Percentiles rank a stretch among this genome's conserved stretches.
Evolutionary conservation across 768 basidiomycete genomes (phyloP).

Genomic region (Suillus cothurnatus): DNA sequence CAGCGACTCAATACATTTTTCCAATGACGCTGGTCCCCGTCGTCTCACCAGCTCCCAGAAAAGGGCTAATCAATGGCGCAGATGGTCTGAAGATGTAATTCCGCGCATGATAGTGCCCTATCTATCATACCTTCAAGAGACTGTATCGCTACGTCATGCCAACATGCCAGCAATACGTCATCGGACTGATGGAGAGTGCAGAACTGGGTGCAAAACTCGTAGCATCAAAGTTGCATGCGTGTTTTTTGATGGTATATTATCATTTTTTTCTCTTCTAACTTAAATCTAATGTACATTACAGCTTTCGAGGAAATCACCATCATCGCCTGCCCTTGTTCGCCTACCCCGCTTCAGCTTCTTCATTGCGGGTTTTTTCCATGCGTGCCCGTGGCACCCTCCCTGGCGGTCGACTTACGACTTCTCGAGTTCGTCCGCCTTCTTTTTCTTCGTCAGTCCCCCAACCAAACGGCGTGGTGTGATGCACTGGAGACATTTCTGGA

Average conservation of each 20-base stretch:
- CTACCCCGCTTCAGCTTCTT: constrained; percentile 27
- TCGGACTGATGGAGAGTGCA: not conserved
- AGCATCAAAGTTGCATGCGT: constrained; percentile 7
- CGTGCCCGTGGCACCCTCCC: constrained; percentile 29
- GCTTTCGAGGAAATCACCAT: constrained; percentile 4
- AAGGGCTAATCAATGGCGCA: constrained; percentile 2
- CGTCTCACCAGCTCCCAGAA: constrained; percentile 2
- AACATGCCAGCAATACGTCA: not conserved
- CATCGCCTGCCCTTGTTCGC: constrained; percentile 5
- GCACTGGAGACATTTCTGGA: constrained; percentile 28
- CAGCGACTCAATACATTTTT: not conserved
- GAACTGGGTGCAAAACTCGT: not conserved
- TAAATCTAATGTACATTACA: constrained; percentile 2
- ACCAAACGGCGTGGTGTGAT: constrained; percentile 30
- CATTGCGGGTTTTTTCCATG: constrained; percentile 26
- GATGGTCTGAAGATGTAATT: constrained; percentile 1
- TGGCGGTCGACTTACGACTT: constrained; percentile 35
- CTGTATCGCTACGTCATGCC: not conserved
- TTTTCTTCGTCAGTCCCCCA: constrained; percentile 29
- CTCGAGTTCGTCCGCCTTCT: constrained; percentile 30
- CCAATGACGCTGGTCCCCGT: not conserved
- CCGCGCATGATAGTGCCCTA: not conserved
- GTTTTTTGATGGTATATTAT: constrained; percentile 8
- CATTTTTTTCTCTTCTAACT: not conserved
- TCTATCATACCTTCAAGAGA: constrained; percentile 6